These are phyloP conservation scores for Gaultheria prostrata DNA, from an alignment of 148 eudicot genomes.

Conservation along the genomic window DNA sequence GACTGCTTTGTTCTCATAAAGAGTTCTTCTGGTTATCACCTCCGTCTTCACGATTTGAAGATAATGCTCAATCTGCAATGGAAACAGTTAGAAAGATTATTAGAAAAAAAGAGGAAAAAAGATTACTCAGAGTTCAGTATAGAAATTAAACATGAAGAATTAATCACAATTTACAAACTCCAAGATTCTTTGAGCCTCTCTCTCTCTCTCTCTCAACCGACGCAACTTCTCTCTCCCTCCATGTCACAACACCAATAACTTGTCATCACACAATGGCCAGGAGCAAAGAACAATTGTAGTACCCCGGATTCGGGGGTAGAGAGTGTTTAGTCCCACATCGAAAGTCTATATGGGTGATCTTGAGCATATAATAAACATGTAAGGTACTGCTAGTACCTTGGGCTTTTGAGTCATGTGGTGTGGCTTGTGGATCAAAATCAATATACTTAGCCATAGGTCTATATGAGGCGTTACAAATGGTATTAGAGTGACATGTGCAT, in stretches of 20 bases:
- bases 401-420: too few species aligned
- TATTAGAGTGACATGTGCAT: too few species aligned
- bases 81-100: neutral
- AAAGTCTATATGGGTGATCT: too few species aligned
- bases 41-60: constrained; percentile 92
- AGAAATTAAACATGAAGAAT: neutral
- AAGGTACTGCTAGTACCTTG: too few species aligned
- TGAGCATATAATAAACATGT: too few species aligned
- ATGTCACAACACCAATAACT: neutral
- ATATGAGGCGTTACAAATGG: too few species aligned
- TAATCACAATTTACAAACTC: neutral
- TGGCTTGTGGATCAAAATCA: too few species aligned
- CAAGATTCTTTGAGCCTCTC: neutral
- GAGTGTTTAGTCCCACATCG: too few species aligned
- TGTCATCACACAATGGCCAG: neutral
- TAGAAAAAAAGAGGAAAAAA: neutral
- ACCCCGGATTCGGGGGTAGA: too few species aligned
- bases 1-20: constrained; percentile 35
- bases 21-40: constrained; percentile 44
- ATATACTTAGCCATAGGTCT: too few species aligned
- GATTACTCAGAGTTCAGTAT: neutral
- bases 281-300: neutral
- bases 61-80: constrained; percentile 91
- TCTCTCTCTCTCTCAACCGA: neutral
- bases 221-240: neutral